phyloP scores from a whole-genome alignment of 2,329 filamentous ascomycete species.

The Trichoderma hamatum region DNA sequence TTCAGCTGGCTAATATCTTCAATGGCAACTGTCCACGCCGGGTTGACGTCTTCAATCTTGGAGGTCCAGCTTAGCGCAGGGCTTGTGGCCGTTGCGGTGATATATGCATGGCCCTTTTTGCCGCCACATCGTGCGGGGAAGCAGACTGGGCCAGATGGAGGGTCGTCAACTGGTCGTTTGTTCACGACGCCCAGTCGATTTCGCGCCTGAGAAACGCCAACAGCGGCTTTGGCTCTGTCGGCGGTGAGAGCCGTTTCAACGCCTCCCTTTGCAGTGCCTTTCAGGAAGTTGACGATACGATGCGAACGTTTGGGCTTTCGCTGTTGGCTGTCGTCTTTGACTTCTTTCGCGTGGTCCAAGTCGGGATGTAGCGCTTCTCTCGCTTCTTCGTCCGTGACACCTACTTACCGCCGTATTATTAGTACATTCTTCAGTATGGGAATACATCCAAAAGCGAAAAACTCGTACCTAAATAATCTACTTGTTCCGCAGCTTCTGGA shows the following conservation, averaged over 20 bases:
- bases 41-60: slow-evolving; percentile 57
- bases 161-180: slow-evolving; percentile 43
- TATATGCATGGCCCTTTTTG: slow-evolving; percentile 71
- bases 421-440: neutral
- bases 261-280: slow-evolving; percentile 68
- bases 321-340: slow-evolving; percentile 44
- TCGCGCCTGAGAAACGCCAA: slow-evolving; percentile 60
- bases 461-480: slow-evolving; percentile 42
- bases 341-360: slow-evolving; percentile 43
- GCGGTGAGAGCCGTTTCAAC: slow-evolving; percentile 73
- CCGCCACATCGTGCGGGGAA: slow-evolving; percentile 74
- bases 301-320: slow-evolving; percentile 45
- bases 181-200: slow-evolving; percentile 71
- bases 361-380: slow-evolving; percentile 58
- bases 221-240: slow-evolving; percentile 70
- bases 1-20: slow-evolving; percentile 72
- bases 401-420: slow-evolving; percentile 28
- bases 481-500: slow-evolving; percentile 46
- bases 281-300: slow-evolving; percentile 65
- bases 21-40: slow-evolving; percentile 71
- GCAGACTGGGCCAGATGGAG: slow-evolving; percentile 68
- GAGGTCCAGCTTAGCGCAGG: slow-evolving; percentile 69
- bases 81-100: slow-evolving; percentile 67
- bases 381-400: slow-evolving; percentile 67
- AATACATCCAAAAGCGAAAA: neutral